Conservation (phyloP, 208 protist species). For the Tritrichomonas foetus region DNA sequence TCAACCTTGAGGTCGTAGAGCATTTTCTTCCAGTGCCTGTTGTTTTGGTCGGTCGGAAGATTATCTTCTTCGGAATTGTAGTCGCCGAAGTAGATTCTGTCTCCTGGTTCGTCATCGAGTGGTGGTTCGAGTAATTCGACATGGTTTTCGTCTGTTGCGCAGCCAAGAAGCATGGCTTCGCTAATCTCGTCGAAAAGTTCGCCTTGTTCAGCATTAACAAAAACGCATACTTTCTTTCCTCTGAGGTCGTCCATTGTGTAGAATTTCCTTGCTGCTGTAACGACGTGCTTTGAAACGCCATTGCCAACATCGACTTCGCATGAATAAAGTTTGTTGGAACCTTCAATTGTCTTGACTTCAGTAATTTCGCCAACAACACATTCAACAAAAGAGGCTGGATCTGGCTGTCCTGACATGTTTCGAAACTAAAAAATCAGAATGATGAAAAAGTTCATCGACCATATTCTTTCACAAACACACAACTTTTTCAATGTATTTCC, state of each 20-base stretch:
- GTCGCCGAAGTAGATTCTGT: constrained; percentile 27
- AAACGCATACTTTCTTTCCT: background rate
- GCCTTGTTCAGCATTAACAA: background rate
- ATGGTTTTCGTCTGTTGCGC: background rate
- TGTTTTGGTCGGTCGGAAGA: background rate
- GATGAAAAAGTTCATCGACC: too few relatives aligned
- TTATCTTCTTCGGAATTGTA: background rate
- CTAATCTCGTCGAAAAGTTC: constrained; percentile 12
- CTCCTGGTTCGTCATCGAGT: background rate
- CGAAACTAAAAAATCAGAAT: too few relatives aligned
- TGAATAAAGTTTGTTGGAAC: background rate
- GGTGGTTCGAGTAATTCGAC: constrained; percentile 20
- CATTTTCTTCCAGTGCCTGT: background rate
- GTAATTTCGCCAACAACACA: background rate
- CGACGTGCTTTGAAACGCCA: background rate
- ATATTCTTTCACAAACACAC: too few relatives aligned
- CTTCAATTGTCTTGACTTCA: background rate
- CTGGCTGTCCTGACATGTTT: background rate
- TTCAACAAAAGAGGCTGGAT: constrained; percentile 13
- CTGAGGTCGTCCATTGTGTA: background rate
- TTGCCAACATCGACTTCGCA: background rate
- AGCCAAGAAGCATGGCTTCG: background rate
- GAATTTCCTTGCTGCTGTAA: background rate
- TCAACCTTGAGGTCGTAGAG: background rate
- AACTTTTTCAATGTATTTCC: too few relatives aligned